phyloP scores from a whole-genome alignment of 495 filamentous ascomycete genomes.

The Pseudoneurospora amorphoporcata region DNA sequence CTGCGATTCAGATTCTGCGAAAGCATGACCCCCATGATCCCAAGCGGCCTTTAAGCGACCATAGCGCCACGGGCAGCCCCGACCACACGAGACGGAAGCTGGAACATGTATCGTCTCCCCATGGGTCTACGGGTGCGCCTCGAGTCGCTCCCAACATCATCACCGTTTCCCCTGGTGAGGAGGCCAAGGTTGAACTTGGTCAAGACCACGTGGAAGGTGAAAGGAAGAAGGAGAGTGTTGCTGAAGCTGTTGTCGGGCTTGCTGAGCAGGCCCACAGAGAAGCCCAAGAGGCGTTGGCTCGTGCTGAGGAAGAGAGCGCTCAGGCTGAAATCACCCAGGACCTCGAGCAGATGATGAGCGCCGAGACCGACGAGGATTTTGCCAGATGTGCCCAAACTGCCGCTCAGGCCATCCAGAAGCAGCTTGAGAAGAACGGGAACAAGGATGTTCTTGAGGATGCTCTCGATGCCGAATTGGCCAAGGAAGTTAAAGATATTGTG shows the following conservation, averaged over 20 bases:
- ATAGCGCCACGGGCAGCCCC: slow-evolving; percentile 27
- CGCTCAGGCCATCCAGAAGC: slow-evolving; percentile 43
- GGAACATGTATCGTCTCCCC: slow-evolving; percentile 29
- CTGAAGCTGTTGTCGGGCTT: slow-evolving; percentile 59
- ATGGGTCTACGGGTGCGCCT: slow-evolving; percentile 10
- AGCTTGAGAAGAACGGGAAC: slow-evolving; percentile 47
- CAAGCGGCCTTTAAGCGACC: slow-evolving; percentile 29
- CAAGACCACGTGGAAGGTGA: slow-evolving; percentile 10
- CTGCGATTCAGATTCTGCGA: slow-evolving; percentile 28
- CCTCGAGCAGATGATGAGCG: slow-evolving; percentile 30
- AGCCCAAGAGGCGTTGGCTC: slow-evolving; percentile 53
- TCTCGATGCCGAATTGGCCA: slow-evolving; percentile 40
- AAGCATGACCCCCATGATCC: slow-evolving; percentile 28
- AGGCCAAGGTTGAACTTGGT: slow-evolving; percentile 1
- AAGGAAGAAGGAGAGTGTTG: slow-evolving; percentile 53
- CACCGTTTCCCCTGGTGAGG: slow-evolving; percentile 11
- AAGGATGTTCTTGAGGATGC: slow-evolving; percentile 38
- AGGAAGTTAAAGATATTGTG: slow-evolving; percentile 46
- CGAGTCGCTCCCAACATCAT: not conserved
- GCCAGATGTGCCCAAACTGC: slow-evolving; percentile 32
- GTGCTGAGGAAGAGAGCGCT: slow-evolving; percentile 42
- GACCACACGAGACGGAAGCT: slow-evolving; percentile 35
- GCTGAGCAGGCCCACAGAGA: slow-evolving; percentile 59
- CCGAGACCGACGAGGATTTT: slow-evolving; percentile 36
- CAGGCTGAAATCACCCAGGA: slow-evolving; percentile 37